Base-by-base conservation (phyloP, 371 early-diverging fungal species). In the Mortierella sp. region DNA sequence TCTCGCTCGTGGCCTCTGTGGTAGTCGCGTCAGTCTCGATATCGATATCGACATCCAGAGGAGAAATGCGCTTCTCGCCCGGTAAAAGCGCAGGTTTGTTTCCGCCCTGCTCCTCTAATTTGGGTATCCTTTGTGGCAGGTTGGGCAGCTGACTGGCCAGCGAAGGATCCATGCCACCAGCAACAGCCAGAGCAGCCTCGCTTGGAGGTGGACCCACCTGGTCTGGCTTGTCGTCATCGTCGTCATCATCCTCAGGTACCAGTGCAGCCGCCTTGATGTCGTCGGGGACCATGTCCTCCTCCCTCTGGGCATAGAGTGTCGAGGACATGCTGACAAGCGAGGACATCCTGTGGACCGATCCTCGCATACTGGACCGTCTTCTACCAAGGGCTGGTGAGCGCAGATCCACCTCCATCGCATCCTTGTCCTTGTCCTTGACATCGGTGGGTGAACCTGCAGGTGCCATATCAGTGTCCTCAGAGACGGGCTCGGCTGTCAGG, bases 251-350 rank as follows among this genome's bases (percentile, higher is more conserved):
- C 39, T 79, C 79, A 9, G 70, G 52, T 9, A 24, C 71, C 41
- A 73, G 40, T 4, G 73, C 44, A 11, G 70, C 77, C 24, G 77
- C 74, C 50, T 79, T 76, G 26, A 68, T 68, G 22, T 73, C 84
- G 2, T 75, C 73, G 2, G 73, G 73, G 2, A 76, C 68, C 69
- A 75, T 41, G 14, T 78, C 84, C 70, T 79, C 84, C 43, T 83
- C 84, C 22, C 66, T 64, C 41, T 83, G 84, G 7, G 84, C 79
- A 66, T 76, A 83, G 0, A 83, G 70, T 8, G 84, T 83, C 2
- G 84, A 83, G 0, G 84, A 78, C 84, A 83, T 83, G 52, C 84
- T 83, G 43, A 83, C 84, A 37, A 83, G 58, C 2, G 84, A 83
- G 10, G 84, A 83, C 76, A 83, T 83, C 53, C 84, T 68, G 37